Conservation (phyloP, 192 early-diverging fungal genomes). For the Entomortierella parvispora region DNA sequence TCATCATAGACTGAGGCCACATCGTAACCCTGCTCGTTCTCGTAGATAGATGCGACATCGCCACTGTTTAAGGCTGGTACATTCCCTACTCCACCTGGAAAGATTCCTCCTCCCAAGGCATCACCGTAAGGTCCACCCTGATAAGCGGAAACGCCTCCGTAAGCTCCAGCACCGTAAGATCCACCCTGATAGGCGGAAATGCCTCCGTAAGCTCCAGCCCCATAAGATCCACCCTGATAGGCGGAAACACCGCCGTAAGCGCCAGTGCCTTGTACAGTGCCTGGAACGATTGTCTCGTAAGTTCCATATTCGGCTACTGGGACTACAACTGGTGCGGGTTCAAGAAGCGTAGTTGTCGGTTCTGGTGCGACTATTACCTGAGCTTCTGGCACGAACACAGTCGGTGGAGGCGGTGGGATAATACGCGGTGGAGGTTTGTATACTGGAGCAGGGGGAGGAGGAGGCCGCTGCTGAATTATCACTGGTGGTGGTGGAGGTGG, state of each 20-base stretch:
- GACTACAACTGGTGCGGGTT: conserved; percentile 3
- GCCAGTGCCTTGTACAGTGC: background rate
- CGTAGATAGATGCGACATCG: conserved; percentile 2
- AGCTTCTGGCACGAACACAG: conserved; percentile 9
- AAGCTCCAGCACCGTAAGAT: no score
- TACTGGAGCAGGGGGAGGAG: background rate
- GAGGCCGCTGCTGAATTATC: conserved; percentile 12
- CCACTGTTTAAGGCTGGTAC: background rate
- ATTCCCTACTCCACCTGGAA: no score
- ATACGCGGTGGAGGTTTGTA: conserved; percentile 7
- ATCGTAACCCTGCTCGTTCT: conserved; percentile 2
- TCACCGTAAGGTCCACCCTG: no score
- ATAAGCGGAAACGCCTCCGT: no score
- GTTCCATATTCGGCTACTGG: conserved; percentile 15
- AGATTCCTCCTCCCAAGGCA: no score
- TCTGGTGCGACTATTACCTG: conserved; percentile 1
- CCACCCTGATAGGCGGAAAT: no score
- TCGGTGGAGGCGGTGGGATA: background rate
- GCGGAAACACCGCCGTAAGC: background rate
- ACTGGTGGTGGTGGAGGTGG: conserved; percentile 12
- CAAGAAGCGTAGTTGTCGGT: conserved; percentile 1
- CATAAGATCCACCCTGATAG: no score
- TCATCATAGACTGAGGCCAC: conserved; percentile 36
- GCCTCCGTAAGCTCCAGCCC: no score
- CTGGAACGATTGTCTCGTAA: conserved; percentile 38